Percentiles rank a stretch among this genome's conserved stretches.
phyloP scores from a whole-genome alignment of 129 eudicot species.

The Tanacetum coccineum region DNA sequence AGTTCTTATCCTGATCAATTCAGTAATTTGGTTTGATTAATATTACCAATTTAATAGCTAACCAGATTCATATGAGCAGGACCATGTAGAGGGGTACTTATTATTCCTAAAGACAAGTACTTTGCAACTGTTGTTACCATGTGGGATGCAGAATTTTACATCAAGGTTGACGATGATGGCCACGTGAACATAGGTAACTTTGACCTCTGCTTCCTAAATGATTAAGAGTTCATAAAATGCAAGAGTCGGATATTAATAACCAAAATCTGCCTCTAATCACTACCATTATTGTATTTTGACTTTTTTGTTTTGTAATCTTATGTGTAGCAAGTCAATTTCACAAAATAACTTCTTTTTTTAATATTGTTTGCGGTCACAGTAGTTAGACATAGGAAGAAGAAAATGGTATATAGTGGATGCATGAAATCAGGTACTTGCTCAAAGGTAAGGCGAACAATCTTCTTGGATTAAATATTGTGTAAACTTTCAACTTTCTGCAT shows the following conservation, averaged over 20 bases:
- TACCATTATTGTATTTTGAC: conserved; percentile 3
- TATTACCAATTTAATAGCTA: conserved; percentile 7
- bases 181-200: conserved; percentile 83
- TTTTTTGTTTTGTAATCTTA: not conserved
- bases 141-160: too few relatives aligned
- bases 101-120: too few relatives aligned
- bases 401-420: conserved; percentile 77
- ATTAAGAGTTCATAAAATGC: not conserved
- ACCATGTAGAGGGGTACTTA: too few relatives aligned
- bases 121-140: too few relatives aligned
- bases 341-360: conserved; percentile 8
- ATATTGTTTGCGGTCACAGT: conserved; percentile 58
- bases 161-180: conserved; percentile 90
- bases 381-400: conserved; percentile 70
- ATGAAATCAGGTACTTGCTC: conserved; percentile 93
- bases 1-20: not conserved
- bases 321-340: conserved; percentile 9
- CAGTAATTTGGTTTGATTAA: not conserved
- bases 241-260: not conserved
- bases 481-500: too few relatives aligned
- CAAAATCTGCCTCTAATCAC: not conserved
- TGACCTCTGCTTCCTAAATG: not conserved
- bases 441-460: too few relatives aligned
- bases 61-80: not conserved
- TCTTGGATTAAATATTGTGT: too few relatives aligned